Evolutionary conservation across 352 stramenopile species (phyloP).

Genomic region (Globisporangium radiosum): DNA sequence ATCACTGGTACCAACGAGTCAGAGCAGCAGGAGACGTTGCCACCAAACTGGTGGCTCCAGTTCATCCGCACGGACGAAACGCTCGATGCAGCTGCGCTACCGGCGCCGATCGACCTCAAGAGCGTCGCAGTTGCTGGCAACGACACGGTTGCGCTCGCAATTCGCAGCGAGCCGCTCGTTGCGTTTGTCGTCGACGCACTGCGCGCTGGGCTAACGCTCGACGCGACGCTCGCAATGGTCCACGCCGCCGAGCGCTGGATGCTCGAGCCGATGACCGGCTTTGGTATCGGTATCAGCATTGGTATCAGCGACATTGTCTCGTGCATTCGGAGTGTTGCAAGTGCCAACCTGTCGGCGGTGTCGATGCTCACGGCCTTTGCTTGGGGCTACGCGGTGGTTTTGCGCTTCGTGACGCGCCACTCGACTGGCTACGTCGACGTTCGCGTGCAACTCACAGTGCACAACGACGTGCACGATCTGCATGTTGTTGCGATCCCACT

Average conservation of each 20-base stretch:
- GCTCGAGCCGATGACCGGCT: slow-evolving; percentile 10
- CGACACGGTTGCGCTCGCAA: slow-evolving; percentile 14
- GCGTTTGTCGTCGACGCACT: slow-evolving; percentile 27
- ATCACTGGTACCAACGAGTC: neutral
- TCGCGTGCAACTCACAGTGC: slow-evolving; percentile 26
- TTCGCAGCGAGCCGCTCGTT: slow-evolving; percentile 34
- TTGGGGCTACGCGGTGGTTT: slow-evolving; percentile 37
- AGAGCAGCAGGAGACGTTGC: neutral
- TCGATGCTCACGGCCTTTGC: slow-evolving; percentile 23
- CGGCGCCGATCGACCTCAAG: slow-evolving; percentile 10
- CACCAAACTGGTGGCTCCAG: slow-evolving; percentile 17
- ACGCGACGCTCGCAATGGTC: slow-evolving; percentile 27
- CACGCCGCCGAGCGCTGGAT: slow-evolving; percentile 26
- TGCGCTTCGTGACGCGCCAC: slow-evolving; percentile 30
- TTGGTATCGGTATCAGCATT: neutral
- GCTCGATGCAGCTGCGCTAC: slow-evolving; percentile 10
- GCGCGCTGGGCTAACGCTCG: slow-evolving; percentile 16
- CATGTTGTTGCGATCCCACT: slow-evolving; percentile 33
- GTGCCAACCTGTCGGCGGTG: slow-evolving; percentile 30
- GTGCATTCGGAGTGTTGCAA: slow-evolving; percentile 27
- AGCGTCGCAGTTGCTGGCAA: neutral
- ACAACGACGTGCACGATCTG: slow-evolving; percentile 45
- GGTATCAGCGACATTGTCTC: slow-evolving; percentile 14
- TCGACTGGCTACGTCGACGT: slow-evolving; percentile 35
- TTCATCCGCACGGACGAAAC: slow-evolving; percentile 31